Evolutionary conservation across 805 yeast species (phyloP).

Genomic region (Wickerhamomyces bisporus): DNA sequence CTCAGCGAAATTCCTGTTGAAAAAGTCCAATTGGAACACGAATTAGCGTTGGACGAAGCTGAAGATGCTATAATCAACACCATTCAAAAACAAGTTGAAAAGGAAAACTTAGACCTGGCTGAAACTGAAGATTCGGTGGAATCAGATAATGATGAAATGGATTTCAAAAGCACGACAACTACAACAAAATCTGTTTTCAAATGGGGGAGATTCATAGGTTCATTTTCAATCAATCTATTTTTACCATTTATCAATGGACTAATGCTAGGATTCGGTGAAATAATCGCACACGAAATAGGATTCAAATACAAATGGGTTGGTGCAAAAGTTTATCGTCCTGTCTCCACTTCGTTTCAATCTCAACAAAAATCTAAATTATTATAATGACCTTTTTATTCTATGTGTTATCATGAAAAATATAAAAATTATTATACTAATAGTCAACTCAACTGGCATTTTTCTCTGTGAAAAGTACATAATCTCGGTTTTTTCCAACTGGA

Average conservation of each 20-base stretch:
- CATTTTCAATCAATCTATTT: constrained; percentile 66
- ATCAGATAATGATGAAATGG: neutral
- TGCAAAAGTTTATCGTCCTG: constrained; percentile 44
- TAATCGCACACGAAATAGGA: constrained; percentile 88
- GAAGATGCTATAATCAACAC: too few species aligned
- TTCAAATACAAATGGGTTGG: constrained; percentile 73
- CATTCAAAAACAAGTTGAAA: too few species aligned
- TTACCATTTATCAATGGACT: constrained; percentile 89
- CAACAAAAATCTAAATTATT: constrained; percentile 15
- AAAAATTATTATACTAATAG: too few species aligned
- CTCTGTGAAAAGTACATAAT: constrained; percentile 44
- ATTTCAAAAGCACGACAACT: too few species aligned
- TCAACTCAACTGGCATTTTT: too few species aligned
- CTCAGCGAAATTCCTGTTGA: too few species aligned
- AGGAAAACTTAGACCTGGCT: too few species aligned
- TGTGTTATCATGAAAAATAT: too few species aligned
- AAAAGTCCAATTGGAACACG: too few species aligned
- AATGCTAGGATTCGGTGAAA: constrained; percentile 95
- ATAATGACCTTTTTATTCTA: too few species aligned
- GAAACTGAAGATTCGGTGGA: too few species aligned
- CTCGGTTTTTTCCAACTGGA: constrained; percentile 55
- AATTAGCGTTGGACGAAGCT: neutral
- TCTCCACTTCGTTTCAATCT: constrained; percentile 4
- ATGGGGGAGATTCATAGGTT: constrained; percentile 7
- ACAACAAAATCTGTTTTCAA: neutral